A percentile compares a stretch with the other conserved stretches of the same genome.
phyloP scores from a whole-genome alignment of 116 monocot genomes.

The Phalaenopsis hybrid region DNA sequence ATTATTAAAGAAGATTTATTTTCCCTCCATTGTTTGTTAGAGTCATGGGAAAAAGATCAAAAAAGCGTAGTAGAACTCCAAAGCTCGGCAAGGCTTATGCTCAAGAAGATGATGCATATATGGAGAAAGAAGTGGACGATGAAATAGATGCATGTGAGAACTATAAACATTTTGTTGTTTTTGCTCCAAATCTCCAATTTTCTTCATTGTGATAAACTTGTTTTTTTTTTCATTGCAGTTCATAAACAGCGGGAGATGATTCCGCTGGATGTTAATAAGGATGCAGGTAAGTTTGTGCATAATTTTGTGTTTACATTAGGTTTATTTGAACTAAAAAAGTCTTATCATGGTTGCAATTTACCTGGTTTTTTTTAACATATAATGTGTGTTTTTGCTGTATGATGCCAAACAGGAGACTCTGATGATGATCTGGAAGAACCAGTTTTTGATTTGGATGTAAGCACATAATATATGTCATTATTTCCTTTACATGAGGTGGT shows the following conservation, averaged over 20 bases:
- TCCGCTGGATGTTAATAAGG: conserved; percentile 31
- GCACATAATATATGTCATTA: neutral
- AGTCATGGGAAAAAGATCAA: conserved; percentile 25
- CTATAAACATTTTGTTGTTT: neutral
- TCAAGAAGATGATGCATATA: conserved; percentile 6
- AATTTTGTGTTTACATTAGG: neutral
- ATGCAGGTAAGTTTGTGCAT: conserved; percentile 14
- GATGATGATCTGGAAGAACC: conserved; percentile 47
- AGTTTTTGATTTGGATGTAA: conserved; percentile 51
- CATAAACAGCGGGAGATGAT: conserved; percentile 57
- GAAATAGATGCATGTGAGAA: conserved; percentile 50
- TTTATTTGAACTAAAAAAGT: neutral
- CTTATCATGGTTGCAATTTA: neutral
- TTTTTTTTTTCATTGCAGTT: conserved; percentile 18
- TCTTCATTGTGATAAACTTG: conserved; percentile 1
- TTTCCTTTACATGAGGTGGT: neutral
- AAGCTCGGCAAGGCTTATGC: conserved; percentile 2
- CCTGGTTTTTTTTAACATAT: neutral
- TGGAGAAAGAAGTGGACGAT: conserved; percentile 38
- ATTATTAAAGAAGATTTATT: neutral
- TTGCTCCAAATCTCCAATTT: neutral
- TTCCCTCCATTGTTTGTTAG: neutral
- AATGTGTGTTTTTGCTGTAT: neutral
- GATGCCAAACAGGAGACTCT: conserved; percentile 14
- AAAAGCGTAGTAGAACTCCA: conserved; percentile 13